A percentile compares a stretch with the other conserved stretches of the same genome.
These are phyloP conservation scores for Camptophora hylomeconis DNA, from an alignment of 2,329 filamentous ascomycete species.

Conservation along the genomic window DNA sequence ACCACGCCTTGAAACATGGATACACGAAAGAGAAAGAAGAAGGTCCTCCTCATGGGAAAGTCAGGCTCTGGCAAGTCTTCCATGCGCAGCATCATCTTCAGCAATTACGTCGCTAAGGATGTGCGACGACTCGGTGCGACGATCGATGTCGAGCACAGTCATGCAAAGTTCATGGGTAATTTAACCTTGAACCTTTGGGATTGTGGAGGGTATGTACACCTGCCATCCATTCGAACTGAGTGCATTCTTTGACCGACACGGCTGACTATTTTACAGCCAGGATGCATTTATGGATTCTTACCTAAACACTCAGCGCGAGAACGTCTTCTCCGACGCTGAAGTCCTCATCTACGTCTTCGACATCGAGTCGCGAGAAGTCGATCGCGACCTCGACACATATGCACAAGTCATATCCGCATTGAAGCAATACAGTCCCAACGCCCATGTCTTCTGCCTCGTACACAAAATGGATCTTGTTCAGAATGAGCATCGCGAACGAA, in stretches of 20 bases:
- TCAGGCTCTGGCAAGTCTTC: slow-evolving; percentile 95
- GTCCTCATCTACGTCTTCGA: slow-evolving; percentile 99
- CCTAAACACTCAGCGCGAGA: slow-evolving; percentile 83
- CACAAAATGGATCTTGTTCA: slow-evolving; percentile 99
- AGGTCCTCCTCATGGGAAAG: slow-evolving; percentile 85
- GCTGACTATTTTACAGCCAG: slow-evolving; percentile 46
- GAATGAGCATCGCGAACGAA: slow-evolving; percentile 58
- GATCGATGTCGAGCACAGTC: slow-evolving; percentile 95
- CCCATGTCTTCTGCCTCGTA: slow-evolving; percentile 85
- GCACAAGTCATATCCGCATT: slow-evolving; percentile 79
- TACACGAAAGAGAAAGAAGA: slow-evolving; percentile 59
- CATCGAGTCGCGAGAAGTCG: slow-evolving; percentile 89
- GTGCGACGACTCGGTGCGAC: slow-evolving; percentile 85
- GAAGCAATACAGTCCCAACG: slow-evolving; percentile 65
- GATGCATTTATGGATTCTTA: slow-evolving; percentile 99
- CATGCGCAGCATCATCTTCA: slow-evolving; percentile 98
- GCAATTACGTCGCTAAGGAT: slow-evolving; percentile 95
- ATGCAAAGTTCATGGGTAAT: slow-evolving; percentile 98
- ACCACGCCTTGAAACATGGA: slow-evolving; percentile 23
- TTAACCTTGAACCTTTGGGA: slow-evolving; percentile 97
- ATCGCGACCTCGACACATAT: slow-evolving; percentile 86
- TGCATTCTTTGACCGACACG: slow-evolving; percentile 1
- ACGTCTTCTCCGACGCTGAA: slow-evolving; percentile 71
- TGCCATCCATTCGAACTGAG: background rate
- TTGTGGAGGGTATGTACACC: slow-evolving; percentile 61